These are phyloP conservation scores for Anisodus tanguticus DNA, from an alignment of 257 asterid species.

Conservation along the genomic window DNA sequence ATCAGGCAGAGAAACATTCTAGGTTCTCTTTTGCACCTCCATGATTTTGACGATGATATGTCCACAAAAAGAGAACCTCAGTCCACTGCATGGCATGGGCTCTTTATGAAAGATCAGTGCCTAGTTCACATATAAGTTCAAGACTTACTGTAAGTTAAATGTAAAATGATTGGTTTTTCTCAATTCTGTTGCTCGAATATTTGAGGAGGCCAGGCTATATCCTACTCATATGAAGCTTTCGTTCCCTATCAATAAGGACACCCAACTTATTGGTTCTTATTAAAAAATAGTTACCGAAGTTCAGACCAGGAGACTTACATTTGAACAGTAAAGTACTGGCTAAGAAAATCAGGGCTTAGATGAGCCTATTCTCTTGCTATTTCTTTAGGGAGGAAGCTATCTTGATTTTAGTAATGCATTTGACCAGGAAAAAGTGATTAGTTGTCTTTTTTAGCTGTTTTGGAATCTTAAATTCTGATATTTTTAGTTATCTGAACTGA, in stretches of 20 bases:
- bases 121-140: neutral
- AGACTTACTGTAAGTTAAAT: neutral
- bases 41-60: slow-evolving; percentile 1
- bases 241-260: neutral
- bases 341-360: neutral
- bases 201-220: slow-evolving; percentile 10
- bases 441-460: neutral
- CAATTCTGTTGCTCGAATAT: neutral
- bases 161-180: neutral
- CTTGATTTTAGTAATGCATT: slow-evolving; percentile 8
- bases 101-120: neutral
- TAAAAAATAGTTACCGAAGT: neutral
- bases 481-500: slow-evolving; percentile 17
- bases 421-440: slow-evolving; percentile 12
- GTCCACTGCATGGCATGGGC: slow-evolving; percentile 2
- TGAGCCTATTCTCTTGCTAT: neutral
- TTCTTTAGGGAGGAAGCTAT: neutral
- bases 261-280: slow-evolving; percentile 8
- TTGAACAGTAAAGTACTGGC: neutral
- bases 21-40: slow-evolving; percentile 1
- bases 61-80: neutral
- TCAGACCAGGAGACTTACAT: neutral
- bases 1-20: neutral
- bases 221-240: neutral
- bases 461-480: neutral